Conservation (phyloP, 208 protist species). For the Endotrypanum monterogeii region DNA sequence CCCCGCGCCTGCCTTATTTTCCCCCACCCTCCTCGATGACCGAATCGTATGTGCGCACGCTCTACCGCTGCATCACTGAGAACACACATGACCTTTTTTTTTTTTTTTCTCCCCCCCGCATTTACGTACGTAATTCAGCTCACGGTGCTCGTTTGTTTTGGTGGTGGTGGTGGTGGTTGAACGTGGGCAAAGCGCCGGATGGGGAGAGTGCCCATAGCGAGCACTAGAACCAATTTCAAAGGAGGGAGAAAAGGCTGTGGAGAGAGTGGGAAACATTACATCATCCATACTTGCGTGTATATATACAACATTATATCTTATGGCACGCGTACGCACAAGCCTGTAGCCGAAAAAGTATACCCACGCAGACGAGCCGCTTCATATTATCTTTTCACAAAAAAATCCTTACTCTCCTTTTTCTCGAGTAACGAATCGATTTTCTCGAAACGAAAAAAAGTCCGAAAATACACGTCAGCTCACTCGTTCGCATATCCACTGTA, state of each 20-base stretch:
- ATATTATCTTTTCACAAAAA: background rate
- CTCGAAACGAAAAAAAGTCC: too few species aligned
- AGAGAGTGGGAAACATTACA: too few species aligned
- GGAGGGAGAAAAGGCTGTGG: too few species aligned
- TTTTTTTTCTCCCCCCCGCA: background rate
- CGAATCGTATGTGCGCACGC: too few species aligned
- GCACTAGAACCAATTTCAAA: background rate
- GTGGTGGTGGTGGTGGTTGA: too few species aligned
- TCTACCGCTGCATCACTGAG: too few species aligned
- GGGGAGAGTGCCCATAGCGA: background rate
- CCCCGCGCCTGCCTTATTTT: too few species aligned
- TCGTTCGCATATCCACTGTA: background rate
- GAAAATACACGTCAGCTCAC: too few species aligned
- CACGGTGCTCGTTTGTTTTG: background rate
- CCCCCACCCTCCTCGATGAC: too few species aligned
- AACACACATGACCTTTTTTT: background rate
- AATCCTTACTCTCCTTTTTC: conserved; percentile 15
- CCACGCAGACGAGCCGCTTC: background rate
- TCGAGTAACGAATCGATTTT: background rate
- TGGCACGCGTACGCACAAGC: background rate
- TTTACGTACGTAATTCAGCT: background rate
- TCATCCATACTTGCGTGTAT: background rate
- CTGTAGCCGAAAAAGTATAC: background rate
- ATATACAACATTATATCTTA: background rate
- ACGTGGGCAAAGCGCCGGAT: background rate